These are phyloP conservation scores for Ceratobasidium sp. DNA, from an alignment of 1,284 basidiomycete species.

Conservation along the genomic window DNA sequence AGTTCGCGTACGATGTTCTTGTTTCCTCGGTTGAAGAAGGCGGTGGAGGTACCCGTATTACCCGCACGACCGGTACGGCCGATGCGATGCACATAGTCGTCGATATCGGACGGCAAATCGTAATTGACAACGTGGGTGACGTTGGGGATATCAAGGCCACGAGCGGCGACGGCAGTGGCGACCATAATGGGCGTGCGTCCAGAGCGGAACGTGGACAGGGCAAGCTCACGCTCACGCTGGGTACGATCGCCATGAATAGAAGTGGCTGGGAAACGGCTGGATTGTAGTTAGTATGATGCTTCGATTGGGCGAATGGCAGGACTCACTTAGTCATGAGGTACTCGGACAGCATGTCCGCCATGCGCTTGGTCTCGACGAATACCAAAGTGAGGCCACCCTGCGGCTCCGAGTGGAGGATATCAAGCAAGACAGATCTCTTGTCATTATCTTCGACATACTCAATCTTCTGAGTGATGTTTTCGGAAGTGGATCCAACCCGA, in stretches of 20 bases:
- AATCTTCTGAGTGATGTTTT: conserved; percentile 99
- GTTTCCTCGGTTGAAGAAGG: conserved; percentile 94
- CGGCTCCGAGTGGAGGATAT: conserved; percentile 82
- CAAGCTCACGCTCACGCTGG: conserved; percentile 96
- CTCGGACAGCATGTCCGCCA: conserved; percentile 98
- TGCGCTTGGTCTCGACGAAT: conserved; percentile 99
- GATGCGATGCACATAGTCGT: conserved; percentile 98
- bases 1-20: conserved; percentile 92
- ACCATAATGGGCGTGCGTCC: conserved; percentile 97
- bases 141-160: conserved; percentile 99
- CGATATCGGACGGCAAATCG: conserved; percentile 98
- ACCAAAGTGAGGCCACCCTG: conserved; percentile 88
- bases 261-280: no score
- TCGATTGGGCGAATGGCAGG: not conserved
- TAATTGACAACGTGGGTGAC: conserved; percentile 99
- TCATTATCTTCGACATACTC: conserved; percentile 98
- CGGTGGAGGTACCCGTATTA: conserved; percentile 95
- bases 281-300: not conserved
- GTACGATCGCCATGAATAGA: conserved; percentile 99
- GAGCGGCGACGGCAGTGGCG: conserved; percentile 98
- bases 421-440: conserved; percentile 96
- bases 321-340: conserved; percentile 77
- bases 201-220: conserved; percentile 93
- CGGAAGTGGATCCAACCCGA: conserved; percentile 96
- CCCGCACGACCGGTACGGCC: conserved; percentile 99